These are phyloP conservation scores for Zygosaccharomyces kombuchaensis DNA, from an alignment of 805 yeast genomes.

Conservation along the genomic window DNA sequence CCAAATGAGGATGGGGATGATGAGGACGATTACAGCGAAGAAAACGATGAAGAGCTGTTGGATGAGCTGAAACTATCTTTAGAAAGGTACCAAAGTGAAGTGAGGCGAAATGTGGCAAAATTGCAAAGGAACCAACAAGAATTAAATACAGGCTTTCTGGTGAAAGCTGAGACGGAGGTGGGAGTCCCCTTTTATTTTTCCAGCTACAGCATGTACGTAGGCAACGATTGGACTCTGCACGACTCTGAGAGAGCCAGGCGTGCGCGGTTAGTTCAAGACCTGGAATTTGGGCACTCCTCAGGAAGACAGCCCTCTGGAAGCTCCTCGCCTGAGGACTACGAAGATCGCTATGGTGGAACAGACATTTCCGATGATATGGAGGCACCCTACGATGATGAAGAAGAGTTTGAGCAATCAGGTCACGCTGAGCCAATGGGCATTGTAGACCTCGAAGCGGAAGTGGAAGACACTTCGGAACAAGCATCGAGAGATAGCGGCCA, in stretches of 20 bases:
- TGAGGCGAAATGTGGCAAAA: background rate
- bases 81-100: conserved; percentile 1
- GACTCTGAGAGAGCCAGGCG: conserved; percentile 12
- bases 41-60: conserved; percentile 9
- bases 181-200: conserved; percentile 6
- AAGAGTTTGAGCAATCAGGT: conserved; percentile 4
- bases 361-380: conserved; percentile 12
- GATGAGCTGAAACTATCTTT: conserved; percentile 1
- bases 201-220: conserved; percentile 5
- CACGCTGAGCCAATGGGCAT: background rate
- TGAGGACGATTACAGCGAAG: conserved; percentile 9
- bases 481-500: conserved; percentile 6
- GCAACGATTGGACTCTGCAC: conserved; percentile 9
- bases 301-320: background rate
- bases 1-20: conserved; percentile 14
- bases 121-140: background rate
- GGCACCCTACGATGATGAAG: conserved; percentile 7
- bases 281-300: background rate
- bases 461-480: conserved; percentile 8
- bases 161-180: background rate
- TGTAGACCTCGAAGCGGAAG: conserved; percentile 12
- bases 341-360: background rate
- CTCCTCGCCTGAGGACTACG: background rate
- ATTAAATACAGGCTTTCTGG: background rate
- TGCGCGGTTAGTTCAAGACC: conserved; percentile 9